Conservation (phyloP, 1,284 basidiomycete genomes). For the Puccinia triticina region DNA sequence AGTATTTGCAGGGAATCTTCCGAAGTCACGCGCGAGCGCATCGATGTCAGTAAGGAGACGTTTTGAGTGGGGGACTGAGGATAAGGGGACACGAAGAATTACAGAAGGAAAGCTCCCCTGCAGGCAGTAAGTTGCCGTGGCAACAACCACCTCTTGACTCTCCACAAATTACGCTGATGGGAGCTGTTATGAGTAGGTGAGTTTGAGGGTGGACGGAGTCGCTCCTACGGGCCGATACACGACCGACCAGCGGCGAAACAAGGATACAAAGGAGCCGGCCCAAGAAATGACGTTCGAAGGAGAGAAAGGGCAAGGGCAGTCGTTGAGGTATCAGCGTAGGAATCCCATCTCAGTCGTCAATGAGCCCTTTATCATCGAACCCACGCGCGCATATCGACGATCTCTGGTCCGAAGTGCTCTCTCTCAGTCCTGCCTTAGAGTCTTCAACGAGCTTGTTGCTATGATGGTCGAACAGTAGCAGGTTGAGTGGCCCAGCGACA, state of each 20-base stretch:
- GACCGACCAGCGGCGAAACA: conserved; percentile 26
- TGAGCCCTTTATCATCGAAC: not conserved
- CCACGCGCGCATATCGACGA: not conserved
- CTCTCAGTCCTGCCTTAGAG: not conserved
- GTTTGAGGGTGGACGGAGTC: not conserved
- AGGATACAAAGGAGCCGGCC: not conserved
- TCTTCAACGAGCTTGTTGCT: too few relatives aligned
- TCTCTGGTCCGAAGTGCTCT: not conserved
- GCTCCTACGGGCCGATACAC: not conserved
- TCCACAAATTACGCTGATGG: not conserved
- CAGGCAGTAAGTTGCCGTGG: not conserved
- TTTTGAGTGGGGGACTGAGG: not conserved
- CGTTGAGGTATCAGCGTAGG: conserved; percentile 5
- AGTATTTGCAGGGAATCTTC: not conserved
- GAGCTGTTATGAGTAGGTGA: not conserved
- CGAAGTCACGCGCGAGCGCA: not conserved
- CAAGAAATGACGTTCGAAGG: not conserved
- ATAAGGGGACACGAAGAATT: not conserved
- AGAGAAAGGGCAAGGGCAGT: not conserved
- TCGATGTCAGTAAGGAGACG: not conserved
- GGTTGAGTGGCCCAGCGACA: not conserved
- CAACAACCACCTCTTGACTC: not conserved
- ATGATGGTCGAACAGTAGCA: not conserved
- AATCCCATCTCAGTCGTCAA: not conserved
- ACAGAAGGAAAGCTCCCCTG: not conserved